Conservation (phyloP, 2,329 filamentous ascomycete genomes). For the Aspergillus terreus region DNA sequence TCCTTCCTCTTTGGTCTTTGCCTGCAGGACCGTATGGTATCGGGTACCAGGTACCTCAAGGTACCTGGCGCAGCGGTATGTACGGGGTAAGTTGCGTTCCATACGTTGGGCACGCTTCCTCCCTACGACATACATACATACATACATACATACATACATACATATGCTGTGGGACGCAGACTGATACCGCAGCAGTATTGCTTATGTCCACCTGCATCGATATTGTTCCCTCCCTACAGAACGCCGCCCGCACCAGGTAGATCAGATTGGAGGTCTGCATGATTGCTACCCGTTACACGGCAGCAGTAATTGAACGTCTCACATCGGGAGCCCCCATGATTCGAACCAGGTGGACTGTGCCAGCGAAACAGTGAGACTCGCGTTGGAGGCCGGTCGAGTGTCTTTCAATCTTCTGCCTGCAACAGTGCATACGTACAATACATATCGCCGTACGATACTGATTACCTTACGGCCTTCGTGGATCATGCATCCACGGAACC, state of each 20-base stretch:
- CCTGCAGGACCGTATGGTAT: background rate
- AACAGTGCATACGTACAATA: background rate
- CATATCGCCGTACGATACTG: too few species aligned
- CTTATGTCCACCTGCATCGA: background rate
- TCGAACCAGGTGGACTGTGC: background rate
- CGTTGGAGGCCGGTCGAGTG: background rate
- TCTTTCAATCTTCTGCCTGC: background rate
- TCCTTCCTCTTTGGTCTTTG: background rate
- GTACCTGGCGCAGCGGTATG: background rate
- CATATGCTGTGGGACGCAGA: background rate
- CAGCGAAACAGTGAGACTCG: background rate
- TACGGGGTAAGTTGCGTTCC: background rate
- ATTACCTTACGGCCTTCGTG: too few species aligned
- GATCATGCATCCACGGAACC: background rate
- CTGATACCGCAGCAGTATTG: background rate
- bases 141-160: background rate
- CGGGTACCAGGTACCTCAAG: background rate
- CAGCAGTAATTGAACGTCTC: background rate
- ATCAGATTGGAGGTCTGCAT: background rate
- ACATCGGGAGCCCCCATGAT: background rate
- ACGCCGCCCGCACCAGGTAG: background rate
- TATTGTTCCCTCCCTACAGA: background rate
- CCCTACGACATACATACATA: background rate
- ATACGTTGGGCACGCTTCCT: background rate
- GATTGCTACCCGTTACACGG: background rate